A percentile compares a stretch with the other conserved stretches of the same genome.
phyloP scores from a whole-genome alignment of 768 basidiomycete genomes.

The Boletus insuetus region DNA sequence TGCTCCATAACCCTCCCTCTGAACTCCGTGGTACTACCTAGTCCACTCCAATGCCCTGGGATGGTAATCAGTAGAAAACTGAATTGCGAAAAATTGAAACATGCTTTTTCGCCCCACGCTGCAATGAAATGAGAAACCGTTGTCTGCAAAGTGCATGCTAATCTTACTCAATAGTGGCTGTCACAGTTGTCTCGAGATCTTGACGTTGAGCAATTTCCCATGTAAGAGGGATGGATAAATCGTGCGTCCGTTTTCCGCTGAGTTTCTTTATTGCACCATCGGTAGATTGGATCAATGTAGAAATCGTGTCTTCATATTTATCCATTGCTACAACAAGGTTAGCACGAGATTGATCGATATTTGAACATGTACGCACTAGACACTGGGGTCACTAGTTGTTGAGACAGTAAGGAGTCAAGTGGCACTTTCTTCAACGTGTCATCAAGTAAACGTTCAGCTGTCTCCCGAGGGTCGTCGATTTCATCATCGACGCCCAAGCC shows the following conservation, averaged over 20 bases:
- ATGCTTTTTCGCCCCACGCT: constrained; percentile 2
- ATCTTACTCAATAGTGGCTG: constrained; percentile 2
- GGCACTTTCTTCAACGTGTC: too few species aligned
- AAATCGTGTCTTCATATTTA: too few species aligned
- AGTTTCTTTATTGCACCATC: constrained; percentile 3
- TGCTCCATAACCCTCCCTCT: neutral
- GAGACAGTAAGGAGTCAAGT: too few species aligned
- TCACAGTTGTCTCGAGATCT: neutral
- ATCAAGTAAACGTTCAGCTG: too few species aligned
- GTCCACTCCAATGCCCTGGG: constrained; percentile 1
- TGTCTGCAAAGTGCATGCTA: neutral
- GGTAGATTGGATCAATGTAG: constrained; percentile 1
- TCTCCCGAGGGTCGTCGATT: neutral
- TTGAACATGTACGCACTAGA: too few species aligned
- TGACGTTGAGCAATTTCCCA: constrained; percentile 8
- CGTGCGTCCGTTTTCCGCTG: neutral
- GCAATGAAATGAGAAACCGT: neutral
- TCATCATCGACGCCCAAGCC: too few species aligned
- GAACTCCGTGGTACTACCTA: neutral
- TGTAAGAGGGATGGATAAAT: neutral
- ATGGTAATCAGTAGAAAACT: neutral
- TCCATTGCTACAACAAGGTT: too few species aligned
- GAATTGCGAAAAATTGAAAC: neutral
- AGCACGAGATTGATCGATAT: too few species aligned
- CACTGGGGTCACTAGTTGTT: too few species aligned